Base-by-base conservation (phyloP, 2,329 filamentous ascomycete species). In the Tolypocladium guangdongense region DNA sequence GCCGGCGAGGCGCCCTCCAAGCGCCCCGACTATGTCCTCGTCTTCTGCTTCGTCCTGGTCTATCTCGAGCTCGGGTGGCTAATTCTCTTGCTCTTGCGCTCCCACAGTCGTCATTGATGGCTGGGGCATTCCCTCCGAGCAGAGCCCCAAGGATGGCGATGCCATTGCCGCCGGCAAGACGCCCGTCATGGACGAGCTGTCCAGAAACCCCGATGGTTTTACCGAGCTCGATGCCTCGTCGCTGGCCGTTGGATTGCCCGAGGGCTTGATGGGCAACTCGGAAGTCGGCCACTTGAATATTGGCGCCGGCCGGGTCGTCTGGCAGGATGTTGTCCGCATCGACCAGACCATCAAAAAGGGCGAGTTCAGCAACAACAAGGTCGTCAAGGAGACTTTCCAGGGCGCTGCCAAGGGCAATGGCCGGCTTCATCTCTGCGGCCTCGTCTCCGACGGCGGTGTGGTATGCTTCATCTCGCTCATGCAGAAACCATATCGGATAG, bases 201-300 rank as follows among this genome's bases (percentile, higher is more conserved):
- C 86, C 66, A 84, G 87, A 71, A 87, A 85, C 59, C 76, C 85
- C 35, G 85, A 92, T 64, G 91, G 91, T 57, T 99, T 86, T 75
- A 90, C 88, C 59, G 85, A 95, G 75, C 86, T 99, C 57, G 93
- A 99, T 64, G 93, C 93, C 55, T 97, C 93, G 2, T 97, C 93
- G 45, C 82, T 96, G 56, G 93, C 93, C 47, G 93, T 99, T 60
- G 93, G 93, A 60, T 82, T 99, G 52, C 93, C 93, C 22, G 91
- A 99, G 69, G 93, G 93, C 55, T 78, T 99, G 61, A 99, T 99
- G 93, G 93, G 93, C 60, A 99, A 99, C 79, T 95, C 89, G 63
- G 93, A 99, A 74, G 93, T 99, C 70, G 93, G 93, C 57, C 93
- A 99, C 74, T 74, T 99, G 76, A 99, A 99, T 80, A 97, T 99